Conservation (phyloP, 768 basidiomycete species). For the Mycena vitilis region DNA sequence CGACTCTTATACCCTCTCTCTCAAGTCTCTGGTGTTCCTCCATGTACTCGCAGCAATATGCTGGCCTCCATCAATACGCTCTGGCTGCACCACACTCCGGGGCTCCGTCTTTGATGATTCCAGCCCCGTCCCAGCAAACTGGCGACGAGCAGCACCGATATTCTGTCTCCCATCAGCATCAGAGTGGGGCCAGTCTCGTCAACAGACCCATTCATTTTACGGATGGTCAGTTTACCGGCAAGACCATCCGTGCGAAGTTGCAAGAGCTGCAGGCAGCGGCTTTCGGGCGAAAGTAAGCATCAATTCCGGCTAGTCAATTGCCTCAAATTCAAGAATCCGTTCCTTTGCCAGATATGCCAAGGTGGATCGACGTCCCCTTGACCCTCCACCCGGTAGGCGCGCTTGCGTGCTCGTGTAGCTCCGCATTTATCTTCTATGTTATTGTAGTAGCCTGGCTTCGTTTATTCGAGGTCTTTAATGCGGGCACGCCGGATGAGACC, state of each 20-base stretch:
- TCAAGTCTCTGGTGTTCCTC: not conserved
- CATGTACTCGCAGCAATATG: slow-evolving; percentile 20
- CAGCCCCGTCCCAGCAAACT: slow-evolving; percentile 27
- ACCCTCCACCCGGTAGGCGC: slow-evolving; percentile 62
- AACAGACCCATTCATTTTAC: slow-evolving; percentile 66
- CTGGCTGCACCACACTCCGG: slow-evolving; percentile 30
- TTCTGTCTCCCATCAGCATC: not conserved
- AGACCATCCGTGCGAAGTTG: slow-evolving; percentile 65
- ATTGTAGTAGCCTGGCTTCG: slow-evolving; percentile 59
- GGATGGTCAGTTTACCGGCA: slow-evolving; percentile 71
- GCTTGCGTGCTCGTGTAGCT: not conserved
- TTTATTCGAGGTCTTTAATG: slow-evolving; percentile 58
- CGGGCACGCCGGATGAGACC: slow-evolving; percentile 52
- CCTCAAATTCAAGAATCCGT: slow-evolving; percentile 1
- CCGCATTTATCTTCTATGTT: not conserved
- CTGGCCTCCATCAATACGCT: slow-evolving; percentile 23
- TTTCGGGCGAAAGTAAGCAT: slow-evolving; percentile 71
- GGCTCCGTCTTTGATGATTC: slow-evolving; percentile 29
- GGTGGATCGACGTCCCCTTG: slow-evolving; percentile 72
- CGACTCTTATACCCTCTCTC: slow-evolving; percentile 16
- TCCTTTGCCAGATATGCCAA: slow-evolving; percentile 62
- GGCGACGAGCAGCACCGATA: slow-evolving; percentile 22
- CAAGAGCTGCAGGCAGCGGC: slow-evolving; percentile 73
- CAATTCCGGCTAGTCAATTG: not conserved
- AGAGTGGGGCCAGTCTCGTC: slow-evolving; percentile 42